phyloP scores from a whole-genome alignment of 192 early-diverging fungal species.

The Piromyces finnis region DNA sequence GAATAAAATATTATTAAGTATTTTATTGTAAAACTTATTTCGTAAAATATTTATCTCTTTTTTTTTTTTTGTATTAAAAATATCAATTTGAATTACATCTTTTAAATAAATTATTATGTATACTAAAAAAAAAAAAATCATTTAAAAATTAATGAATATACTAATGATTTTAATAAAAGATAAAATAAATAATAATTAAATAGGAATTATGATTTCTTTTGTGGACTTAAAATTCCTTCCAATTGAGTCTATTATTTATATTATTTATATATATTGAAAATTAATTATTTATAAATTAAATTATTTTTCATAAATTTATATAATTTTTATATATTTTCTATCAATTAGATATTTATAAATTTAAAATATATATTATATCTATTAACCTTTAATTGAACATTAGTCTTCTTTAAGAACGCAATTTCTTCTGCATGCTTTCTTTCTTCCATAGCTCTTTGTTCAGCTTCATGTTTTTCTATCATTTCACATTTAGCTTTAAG shows the following conservation, averaged over 20 bases:
- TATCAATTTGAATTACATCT: too few relatives aligned
- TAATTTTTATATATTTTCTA: background rate
- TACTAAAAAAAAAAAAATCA: too few relatives aligned
- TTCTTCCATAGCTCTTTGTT: constrained; percentile 42
- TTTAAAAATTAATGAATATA: too few relatives aligned
- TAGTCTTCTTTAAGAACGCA: constrained; percentile 46
- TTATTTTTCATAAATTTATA: background rate
- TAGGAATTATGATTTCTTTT: constrained; percentile 26
- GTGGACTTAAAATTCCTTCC: constrained; percentile 43
- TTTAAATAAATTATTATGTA: too few relatives aligned
- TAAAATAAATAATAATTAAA: too few relatives aligned
- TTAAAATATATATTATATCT: too few relatives aligned
- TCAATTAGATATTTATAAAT: background rate
- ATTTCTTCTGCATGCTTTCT: constrained; percentile 47
- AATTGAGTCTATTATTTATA: constrained; percentile 26
- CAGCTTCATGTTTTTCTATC: constrained; percentile 40
- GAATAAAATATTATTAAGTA: too few relatives aligned
- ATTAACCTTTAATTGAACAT: constrained; percentile 43
- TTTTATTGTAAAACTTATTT: too few relatives aligned
- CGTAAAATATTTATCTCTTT: too few relatives aligned
- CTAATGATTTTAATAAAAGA: too few relatives aligned
- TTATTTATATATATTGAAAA: background rate
- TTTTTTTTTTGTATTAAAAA: too few relatives aligned
- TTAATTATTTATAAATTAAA: too few relatives aligned
- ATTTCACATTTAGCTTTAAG: constrained; percentile 45